phyloP scores from a whole-genome alignment of 2,329 filamentous ascomycete species.

The Cladosporium sp. region DNA sequence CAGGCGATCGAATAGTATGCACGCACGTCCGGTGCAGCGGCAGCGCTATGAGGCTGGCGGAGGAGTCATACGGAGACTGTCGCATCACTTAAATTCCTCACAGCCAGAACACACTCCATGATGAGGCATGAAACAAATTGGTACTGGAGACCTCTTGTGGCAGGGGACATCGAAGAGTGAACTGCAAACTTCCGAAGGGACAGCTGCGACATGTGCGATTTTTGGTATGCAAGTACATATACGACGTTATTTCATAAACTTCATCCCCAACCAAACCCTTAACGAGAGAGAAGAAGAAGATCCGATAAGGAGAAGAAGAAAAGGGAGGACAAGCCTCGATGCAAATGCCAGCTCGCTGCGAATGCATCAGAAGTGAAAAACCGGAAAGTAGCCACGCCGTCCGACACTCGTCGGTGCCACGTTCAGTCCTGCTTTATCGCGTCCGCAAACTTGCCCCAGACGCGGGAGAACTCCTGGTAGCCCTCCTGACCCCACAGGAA shows the following conservation, averaged over 20 bases:
- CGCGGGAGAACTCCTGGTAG: slow-evolving; percentile 11
- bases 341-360: background rate
- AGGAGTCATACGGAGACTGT: no score
- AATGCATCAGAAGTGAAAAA: background rate
- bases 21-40: no score
- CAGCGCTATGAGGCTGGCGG: no score
- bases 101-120: no score
- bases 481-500: slow-evolving; percentile 11
- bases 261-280: background rate
- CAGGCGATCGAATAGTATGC: no score
- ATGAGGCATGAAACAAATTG: no score
- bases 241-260: background rate
- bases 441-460: slow-evolving; percentile 10
- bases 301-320: background rate
- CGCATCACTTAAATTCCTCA: no score
- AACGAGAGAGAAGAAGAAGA: background rate
- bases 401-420: background rate
- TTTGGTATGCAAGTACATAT: no score
- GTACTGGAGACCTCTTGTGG: no score
- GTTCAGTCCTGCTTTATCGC: background rate
- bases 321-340: background rate
- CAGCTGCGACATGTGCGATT: no score
- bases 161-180: no score
- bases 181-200: no score
- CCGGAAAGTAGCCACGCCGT: background rate